Evolutionary conservation across 768 basidiomycete species (phyloP).

Genomic region (Gloeopeniophorella convolvens): DNA sequence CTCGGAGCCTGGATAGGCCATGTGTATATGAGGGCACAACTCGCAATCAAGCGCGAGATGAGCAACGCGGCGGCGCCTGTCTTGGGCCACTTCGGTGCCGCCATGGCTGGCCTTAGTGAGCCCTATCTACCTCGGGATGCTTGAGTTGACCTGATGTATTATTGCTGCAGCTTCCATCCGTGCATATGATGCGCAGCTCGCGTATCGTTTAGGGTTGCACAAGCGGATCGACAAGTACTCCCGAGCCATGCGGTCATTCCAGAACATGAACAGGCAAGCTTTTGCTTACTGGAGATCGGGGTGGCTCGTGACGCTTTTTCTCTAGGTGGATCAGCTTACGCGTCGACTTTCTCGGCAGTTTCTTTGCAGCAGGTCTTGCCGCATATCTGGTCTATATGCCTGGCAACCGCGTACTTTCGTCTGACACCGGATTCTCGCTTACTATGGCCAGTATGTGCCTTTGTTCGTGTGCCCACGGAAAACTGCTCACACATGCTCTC

Average conservation of each 20-base stretch:
- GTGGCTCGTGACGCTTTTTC: not conserved
- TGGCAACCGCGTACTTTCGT: conserved; percentile 29
- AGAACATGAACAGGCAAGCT: conserved; percentile 39
- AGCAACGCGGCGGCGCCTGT: conserved; percentile 41
- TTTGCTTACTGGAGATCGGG: not conserved
- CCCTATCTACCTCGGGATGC: not conserved
- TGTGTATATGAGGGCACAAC: conserved; percentile 47
- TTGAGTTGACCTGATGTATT: not conserved
- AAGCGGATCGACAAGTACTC: conserved; percentile 41
- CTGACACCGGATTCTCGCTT: conserved; percentile 34
- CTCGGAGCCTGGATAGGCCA: conserved; percentile 38
- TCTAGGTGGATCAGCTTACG: conserved; percentile 41
- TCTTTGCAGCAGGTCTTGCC: conserved; percentile 44
- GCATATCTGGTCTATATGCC: conserved; percentile 42
- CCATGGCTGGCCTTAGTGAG: conserved; percentile 38
- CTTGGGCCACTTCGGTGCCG: conserved; percentile 42
- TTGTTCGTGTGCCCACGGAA: not conserved
- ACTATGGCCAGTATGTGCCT: conserved; percentile 35
- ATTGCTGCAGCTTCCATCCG: conserved; percentile 37
- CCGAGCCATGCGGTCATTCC: conserved; percentile 35
- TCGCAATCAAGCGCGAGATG: conserved; percentile 49
- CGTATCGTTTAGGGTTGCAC: conserved; percentile 36
- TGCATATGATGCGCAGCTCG: conserved; percentile 45
- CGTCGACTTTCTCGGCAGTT: conserved; percentile 46
- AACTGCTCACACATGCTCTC: not conserved